phyloP scores from a whole-genome alignment of 2,329 filamentous ascomycete species.

The Bipolaris cookei region DNA sequence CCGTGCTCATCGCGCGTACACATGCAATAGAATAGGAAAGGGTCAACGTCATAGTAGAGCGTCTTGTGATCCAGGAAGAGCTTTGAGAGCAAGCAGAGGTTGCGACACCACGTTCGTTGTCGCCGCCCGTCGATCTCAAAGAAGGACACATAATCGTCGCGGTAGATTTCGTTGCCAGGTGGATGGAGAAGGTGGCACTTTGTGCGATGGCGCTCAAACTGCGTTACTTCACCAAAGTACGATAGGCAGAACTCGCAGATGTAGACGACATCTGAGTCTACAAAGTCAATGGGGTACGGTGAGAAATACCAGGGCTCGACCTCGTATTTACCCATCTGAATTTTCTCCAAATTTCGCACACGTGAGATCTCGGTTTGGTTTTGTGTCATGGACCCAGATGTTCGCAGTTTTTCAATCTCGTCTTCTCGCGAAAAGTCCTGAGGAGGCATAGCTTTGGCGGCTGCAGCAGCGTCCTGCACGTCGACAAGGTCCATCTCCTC shows the following conservation, averaged over 20 bases:
- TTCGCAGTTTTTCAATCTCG: constrained; percentile 94
- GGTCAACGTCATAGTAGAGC: constrained; percentile 98
- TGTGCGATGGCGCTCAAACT: constrained; percentile 81
- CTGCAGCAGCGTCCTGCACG: constrained; percentile 59
- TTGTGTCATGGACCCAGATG: constrained; percentile 97
- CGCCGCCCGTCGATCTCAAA: constrained; percentile 96
- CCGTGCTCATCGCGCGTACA: constrained; percentile 85
- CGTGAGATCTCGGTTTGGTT: constrained; percentile 96
- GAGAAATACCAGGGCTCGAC: constrained; percentile 99
- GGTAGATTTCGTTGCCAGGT: constrained; percentile 97
- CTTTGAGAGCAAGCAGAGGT: constrained; percentile 91
- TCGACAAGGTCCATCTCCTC: constrained; percentile 60
- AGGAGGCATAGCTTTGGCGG: constrained; percentile 59
- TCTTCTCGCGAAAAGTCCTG: constrained; percentile 77
- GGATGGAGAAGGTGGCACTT: constrained; percentile 94
- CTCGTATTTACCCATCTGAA: constrained; percentile 91
- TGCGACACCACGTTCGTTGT: constrained; percentile 95
- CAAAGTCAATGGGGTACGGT: constrained; percentile 89
- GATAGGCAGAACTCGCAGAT: constrained; percentile 97
- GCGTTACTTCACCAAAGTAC: constrained; percentile 83
- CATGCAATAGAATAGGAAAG: constrained; percentile 99
- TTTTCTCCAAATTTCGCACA: constrained; percentile 90
- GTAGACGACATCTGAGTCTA: constrained; percentile 87
- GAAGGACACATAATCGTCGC: constrained; percentile 90
- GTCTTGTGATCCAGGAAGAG: constrained; percentile 98